phyloP scores from a whole-genome alignment of 352 stramenopile genomes.

The Globisporangium paroecandrum region DNA sequence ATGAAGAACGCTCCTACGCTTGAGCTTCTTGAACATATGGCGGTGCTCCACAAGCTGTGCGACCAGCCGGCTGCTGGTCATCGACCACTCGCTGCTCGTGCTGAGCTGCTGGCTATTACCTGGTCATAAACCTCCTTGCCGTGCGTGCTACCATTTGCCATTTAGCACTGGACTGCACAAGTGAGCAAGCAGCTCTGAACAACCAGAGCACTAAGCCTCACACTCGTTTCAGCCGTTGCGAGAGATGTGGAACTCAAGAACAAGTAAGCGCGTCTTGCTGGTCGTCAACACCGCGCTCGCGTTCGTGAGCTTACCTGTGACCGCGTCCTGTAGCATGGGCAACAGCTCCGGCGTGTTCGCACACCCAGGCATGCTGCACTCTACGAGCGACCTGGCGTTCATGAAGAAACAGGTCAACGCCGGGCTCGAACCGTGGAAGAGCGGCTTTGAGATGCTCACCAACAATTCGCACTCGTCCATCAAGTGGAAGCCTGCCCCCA shows the following conservation, averaged over 20 bases:
- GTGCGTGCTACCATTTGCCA: neutral
- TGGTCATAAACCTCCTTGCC: neutral
- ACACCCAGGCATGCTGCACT: slow-evolving; percentile 21
- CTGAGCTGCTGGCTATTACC: neutral
- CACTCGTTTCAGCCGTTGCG: neutral
- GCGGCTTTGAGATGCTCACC: slow-evolving; percentile 18
- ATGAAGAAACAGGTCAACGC: slow-evolving; percentile 17
- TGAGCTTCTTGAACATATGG: neutral
- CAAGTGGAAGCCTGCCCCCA: slow-evolving; percentile 11
- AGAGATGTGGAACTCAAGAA: neutral
- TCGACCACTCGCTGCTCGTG: neutral
- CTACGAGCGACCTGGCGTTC: slow-evolving; percentile 15
- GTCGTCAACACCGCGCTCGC: neutral
- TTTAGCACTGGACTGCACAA: neutral
- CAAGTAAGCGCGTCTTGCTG: neutral
- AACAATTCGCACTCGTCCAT: slow-evolving; percentile 17
- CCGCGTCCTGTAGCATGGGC: slow-evolving; percentile 11
- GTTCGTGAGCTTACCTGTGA: slow-evolving; percentile 1
- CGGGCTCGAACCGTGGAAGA: slow-evolving; percentile 20
- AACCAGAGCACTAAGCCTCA: neutral
- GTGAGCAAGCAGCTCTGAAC: neutral
- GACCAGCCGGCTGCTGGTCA: neutral
- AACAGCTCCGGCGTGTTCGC: slow-evolving; percentile 8
- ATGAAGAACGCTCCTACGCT: neutral
- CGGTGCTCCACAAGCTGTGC: neutral